Base-by-base conservation (phyloP, 495 filamentous ascomycete genomes). In the Podospora pseudocomata region DNA sequence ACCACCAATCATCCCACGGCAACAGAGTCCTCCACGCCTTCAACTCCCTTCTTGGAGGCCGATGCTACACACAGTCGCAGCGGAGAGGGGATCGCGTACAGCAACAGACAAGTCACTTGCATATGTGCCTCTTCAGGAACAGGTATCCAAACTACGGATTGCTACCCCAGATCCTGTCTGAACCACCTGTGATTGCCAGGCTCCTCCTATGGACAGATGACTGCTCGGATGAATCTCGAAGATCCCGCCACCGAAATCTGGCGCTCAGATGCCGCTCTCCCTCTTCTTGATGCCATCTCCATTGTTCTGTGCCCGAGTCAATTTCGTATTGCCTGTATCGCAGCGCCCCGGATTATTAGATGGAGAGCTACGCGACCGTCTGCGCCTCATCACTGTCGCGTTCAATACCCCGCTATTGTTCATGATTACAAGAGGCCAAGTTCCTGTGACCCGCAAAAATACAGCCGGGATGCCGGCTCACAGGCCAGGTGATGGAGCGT, bases 321-420 rank as follows among this genome's bases (percentile, higher is more conserved):
- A 64, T 67, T 71, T 71, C 68, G 66, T 71, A 71, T 72, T 26
- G n/a, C 55, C 16, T 58, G 39, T 49, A 49, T 49, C 3, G n/a
- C 55, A 58, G n/a, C 55, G 23, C 55, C 55, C n/a, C 6, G 3
- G 55, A 23, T 55, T 49, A 57, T 66, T 66, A 63, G 60, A 73
- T 55, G 65, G 65, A 60, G 5, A 56, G 62, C 67, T 67, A 68
- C 71, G 62, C 64, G 71, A 68, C 39, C 2, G 63, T 60, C 70
- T 76, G 74, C 72, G 74, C 74, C 74, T 74, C 74, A 49, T 61
- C 59, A 62, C 63, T 27, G 70, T 72, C 63, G 68, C 72, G 68
- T 72, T 67, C 26, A 63, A 67, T 74, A 69, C 74, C 72, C 74
- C 73, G 71, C 71, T 71, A 68, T 68, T 69, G 55, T 57, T 66